phyloP scores from a whole-genome alignment of 805 yeast genomes.

The Komagataella ulmi region DNA sequence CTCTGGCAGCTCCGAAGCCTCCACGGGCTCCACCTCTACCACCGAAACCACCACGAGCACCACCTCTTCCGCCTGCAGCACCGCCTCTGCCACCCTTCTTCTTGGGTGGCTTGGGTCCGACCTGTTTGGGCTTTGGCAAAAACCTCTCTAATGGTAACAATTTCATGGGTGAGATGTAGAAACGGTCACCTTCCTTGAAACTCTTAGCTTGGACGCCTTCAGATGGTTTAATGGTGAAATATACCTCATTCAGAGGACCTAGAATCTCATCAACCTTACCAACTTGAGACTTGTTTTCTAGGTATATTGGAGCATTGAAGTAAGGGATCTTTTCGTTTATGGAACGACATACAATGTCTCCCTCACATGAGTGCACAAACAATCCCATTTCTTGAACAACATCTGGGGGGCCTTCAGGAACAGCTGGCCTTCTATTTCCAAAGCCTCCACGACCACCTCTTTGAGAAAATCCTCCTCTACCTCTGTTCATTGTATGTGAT shows the following conservation, averaged over 20 bases:
- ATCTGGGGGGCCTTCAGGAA: constrained; percentile 93
- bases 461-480: constrained; percentile 39
- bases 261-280: constrained; percentile 98
- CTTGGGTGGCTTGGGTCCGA: constrained; percentile 71
- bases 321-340: constrained; percentile 91
- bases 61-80: constrained; percentile 29
- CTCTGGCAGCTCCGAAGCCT: constrained; percentile 21
- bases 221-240: constrained; percentile 87
- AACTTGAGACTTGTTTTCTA: constrained; percentile 89
- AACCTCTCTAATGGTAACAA: constrained; percentile 92
- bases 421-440: constrained; percentile 45
- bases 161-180: constrained; percentile 91
- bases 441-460: constrained; percentile 53
- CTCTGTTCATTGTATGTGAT: constrained; percentile 41
- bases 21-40: constrained; percentile 30
- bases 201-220: constrained; percentile 94
- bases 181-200: constrained; percentile 92
- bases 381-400: constrained; percentile 89
- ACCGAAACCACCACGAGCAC: constrained; percentile 24
- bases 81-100: constrained; percentile 51
- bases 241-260: constrained; percentile 97
- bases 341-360: constrained; percentile 93
- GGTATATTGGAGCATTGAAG: constrained; percentile 95
- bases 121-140: constrained; percentile 87
- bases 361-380: constrained; percentile 87